These are phyloP conservation scores for Diaporthe sp. DNA, from an alignment of 2,329 filamentous ascomycete species.

Conservation along the genomic window DNA sequence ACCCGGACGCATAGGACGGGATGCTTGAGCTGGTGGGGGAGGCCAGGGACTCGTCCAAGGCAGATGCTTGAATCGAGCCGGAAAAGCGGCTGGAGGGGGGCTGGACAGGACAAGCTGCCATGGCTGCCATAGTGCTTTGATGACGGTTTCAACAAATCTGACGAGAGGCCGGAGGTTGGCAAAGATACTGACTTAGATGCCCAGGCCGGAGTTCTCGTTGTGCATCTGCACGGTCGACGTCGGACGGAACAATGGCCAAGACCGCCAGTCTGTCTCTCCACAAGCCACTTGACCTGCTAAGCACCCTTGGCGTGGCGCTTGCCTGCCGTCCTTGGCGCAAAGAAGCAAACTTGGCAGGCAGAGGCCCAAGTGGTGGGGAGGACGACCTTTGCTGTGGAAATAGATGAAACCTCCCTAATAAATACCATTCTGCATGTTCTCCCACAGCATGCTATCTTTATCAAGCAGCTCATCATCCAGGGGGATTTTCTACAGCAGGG, in stretches of 20 bases:
- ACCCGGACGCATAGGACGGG: background rate
- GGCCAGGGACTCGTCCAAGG: constrained; percentile 6
- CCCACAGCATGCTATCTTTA: background rate
- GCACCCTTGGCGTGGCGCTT: constrained; percentile 8
- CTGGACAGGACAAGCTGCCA: background rate
- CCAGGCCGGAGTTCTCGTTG: constrained; percentile 8
- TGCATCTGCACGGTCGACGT: background rate
- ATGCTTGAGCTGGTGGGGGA: constrained; percentile 9
- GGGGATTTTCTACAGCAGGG: too few relatives aligned
- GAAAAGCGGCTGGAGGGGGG: background rate
- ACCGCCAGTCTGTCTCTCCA: background rate
- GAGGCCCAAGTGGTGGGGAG: background rate
- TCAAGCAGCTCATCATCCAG: background rate
- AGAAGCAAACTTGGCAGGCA: constrained; percentile 26
- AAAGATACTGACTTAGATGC: background rate
- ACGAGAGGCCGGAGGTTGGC: background rate
- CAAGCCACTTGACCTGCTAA: constrained; percentile 10
- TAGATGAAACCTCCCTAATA: background rate
- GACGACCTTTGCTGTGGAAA: background rate
- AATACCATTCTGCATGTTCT: background rate
- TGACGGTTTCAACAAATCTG: constrained; percentile 5
- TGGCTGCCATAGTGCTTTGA: background rate
- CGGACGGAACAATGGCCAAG: background rate
- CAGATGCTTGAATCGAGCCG: constrained; percentile 1
- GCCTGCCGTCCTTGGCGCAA: constrained; percentile 23